Percentiles rank a stretch among this genome's conserved stretches.
These are phyloP conservation scores for Eudorina sp. DNA, from an alignment of 139 green algal genomes.

Conservation along the genomic window DNA sequence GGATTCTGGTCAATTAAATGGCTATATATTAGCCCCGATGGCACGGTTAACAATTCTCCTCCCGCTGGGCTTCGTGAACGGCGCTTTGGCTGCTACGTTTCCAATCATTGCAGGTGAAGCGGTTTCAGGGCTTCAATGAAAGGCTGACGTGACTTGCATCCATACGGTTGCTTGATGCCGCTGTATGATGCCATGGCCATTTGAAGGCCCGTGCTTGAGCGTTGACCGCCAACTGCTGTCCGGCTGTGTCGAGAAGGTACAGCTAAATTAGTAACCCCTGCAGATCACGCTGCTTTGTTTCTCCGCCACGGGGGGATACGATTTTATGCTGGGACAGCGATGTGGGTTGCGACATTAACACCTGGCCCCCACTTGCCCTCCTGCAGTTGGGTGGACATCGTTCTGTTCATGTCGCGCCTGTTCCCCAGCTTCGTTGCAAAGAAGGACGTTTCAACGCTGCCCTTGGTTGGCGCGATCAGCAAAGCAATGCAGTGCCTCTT, in stretches of 20 bases:
- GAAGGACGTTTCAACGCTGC: constrained; percentile 66
- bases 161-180: neutral
- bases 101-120: neutral
- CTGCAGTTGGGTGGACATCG: constrained; percentile 87
- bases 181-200: neutral
- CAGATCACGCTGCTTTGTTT: neutral
- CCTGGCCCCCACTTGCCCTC: constrained; percentile 37
- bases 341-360: neutral
- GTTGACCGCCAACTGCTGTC: neutral
- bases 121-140: too few relatives aligned
- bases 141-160: neutral
- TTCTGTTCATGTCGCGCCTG: constrained; percentile 84
- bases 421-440: constrained; percentile 90
- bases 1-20: constrained; percentile 81
- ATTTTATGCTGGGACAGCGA: too few relatives aligned
- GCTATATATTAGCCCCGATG: constrained; percentile 50
- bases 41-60: neutral
- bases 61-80: neutral
- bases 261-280: neutral
- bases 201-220: neutral
- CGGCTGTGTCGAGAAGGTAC: neutral
- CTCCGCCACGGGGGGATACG: neutral
- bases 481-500: constrained; percentile 88
- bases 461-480: constrained; percentile 87
- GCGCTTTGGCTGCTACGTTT: constrained; percentile 25